phyloP scores from a whole-genome alignment of 2,329 filamentous ascomycete species.

The Ophiocordyceps camponoti-leonardi region DNA sequence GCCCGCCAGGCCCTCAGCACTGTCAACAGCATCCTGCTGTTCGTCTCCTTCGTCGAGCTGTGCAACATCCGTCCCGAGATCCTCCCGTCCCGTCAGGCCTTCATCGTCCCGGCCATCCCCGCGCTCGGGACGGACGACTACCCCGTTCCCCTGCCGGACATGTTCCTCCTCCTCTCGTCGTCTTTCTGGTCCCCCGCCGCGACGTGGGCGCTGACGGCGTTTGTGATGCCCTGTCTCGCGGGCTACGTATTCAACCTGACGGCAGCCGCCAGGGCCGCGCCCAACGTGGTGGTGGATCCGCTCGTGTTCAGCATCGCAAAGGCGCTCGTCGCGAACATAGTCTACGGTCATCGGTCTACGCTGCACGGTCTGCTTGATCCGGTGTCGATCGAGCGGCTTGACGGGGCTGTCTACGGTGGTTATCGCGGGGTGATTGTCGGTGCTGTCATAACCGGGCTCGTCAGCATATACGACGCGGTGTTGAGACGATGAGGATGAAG shows the following conservation, averaged over 20 bases:
- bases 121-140: constrained; percentile 38
- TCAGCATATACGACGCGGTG: constrained; percentile 63
- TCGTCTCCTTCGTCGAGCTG: constrained; percentile 53
- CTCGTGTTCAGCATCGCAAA: constrained; percentile 83
- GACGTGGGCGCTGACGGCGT: constrained; percentile 58
- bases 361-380: constrained; percentile 40
- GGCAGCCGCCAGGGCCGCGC: constrained; percentile 21
- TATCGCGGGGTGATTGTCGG: constrained; percentile 54
- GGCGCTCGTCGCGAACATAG: constrained; percentile 62
- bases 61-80: constrained; percentile 52
- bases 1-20: constrained; percentile 57
- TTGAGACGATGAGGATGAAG: constrained; percentile 37
- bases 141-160: constrained; percentile 56
- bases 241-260: constrained; percentile 90
- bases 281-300: constrained; percentile 57
- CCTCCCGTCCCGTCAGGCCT: constrained; percentile 53
- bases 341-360: constrained; percentile 53
- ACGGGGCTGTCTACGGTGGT: constrained; percentile 51
- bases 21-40: constrained; percentile 52
- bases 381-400: constrained; percentile 43
- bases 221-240: constrained; percentile 50
- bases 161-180: constrained; percentile 59
- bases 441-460: constrained; percentile 47
- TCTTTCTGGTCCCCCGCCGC: constrained; percentile 73
- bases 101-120: constrained; percentile 49